Evolutionary conservation across 1,284 basidiomycete species (phyloP), one percentile per base, ranked within the genome.

Genomic region (Earliella scabrosa): DNA sequence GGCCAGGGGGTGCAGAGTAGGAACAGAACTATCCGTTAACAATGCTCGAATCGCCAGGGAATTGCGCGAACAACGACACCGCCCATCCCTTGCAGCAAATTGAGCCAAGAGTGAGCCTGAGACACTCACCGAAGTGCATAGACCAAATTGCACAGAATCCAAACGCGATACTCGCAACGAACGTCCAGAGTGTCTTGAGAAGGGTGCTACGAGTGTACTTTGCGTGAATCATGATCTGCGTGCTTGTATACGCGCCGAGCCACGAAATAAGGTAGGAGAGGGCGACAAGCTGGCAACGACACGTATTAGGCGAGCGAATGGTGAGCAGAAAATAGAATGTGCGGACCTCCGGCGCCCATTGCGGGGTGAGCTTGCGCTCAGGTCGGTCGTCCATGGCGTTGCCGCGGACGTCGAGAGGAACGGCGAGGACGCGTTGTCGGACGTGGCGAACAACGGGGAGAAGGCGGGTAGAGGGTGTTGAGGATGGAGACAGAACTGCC

Each of bases 141-240:
- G 68, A 68, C 70, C 70, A 71, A 18, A 71, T 70, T 5, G 66
- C 68, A 29, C 68, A 69, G 45, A 71, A 70, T 0, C 70, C 70
- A 47, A 70, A 71, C 6, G 68, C 67, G 26, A 71, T 47, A 45
- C 70, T 71, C 14, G 68, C 66, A 21, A 68, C 56, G 29, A 67
- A 57, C 2, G 59, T 66, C 68, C 68, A 71, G 13, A 68, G 21
- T 66, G 64, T 68, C 49, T 61, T 65, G 20, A 58, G 45, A 32
- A 50, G 38, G 20, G 46, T 21, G 26, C 47, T 60, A 23, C 65
- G 61, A 20, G 67, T 66, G 53, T 69, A 69, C 47, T 69, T 71
- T 32, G 69, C 67, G 45, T 71, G 69, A n/a, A 71, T 71, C 57
- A 68, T 59, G 50, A 71, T 67, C 51, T 71, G 69, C 0, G 68